Evolutionary conservation across 345 rosid species (phyloP), one percentile per base, ranked within the genome.

Genomic region (Passiflora organensis): DNA sequence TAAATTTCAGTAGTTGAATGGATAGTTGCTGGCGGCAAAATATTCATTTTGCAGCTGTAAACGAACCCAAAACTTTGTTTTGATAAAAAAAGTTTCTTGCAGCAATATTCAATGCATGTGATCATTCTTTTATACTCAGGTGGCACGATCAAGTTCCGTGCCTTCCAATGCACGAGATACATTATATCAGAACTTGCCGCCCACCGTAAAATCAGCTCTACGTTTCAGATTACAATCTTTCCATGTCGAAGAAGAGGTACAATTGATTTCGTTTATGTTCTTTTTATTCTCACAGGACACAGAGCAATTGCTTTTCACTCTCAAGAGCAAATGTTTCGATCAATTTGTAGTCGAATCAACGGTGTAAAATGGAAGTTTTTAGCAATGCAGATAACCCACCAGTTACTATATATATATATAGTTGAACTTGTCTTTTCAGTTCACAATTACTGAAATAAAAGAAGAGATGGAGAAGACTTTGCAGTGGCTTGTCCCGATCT

Each of bases 401-500:
- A n/a, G 28, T 21, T 34, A 28, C 43, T 14, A 13, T 15, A 13
- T 37, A 37, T 13, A 12, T 48, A 39, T 6, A 32, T 24, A 38
- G 52, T 11, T 49, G 45, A 22, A 36, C n/a, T 57, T 45, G 41
- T 44, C 20, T 53, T 32, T 72, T 60, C 82, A 89, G 97, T 71
- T 76, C 32, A 60, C 89, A 8, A 32, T 81, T 23, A 51, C 76
- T 48, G 82, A 79, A 59, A 77, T 89, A 43, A 84, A 85, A 71
- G 82, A 79, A 64, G 87, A 84, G 66, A 84, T 89, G 89, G 91
- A 84, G 64, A 93, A 86, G 75, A 86, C 81, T 12, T 77, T 87
- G 24, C 70, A 76, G 21, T 93, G 99, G 99, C 86, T 93, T 51
- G 86, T 81, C 58, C 95, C 91, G 0, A 51, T 89, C 32, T 88